Evolutionary conservation across 2,329 filamentous ascomycete genomes (phyloP), one percentile per base, ranked within the genome.

Genomic region (Xylaria digitata): DNA sequence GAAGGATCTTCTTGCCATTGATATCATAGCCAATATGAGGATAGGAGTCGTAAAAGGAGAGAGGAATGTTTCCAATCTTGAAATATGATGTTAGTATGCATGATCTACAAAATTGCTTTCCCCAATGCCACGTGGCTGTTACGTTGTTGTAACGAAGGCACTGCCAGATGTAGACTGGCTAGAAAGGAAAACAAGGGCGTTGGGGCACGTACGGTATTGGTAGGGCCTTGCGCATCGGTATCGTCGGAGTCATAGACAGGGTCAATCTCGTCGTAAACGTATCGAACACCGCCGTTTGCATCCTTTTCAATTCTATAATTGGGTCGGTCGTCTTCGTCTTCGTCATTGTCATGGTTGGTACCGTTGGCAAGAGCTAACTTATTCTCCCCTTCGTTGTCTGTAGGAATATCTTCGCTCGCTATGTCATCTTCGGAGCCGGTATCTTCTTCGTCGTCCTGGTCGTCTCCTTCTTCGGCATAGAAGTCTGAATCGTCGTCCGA

Each of bases 1-100:
- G 91, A 90, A 97, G 92, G 71, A 99, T 97, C 80, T 92, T 96
- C 86, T 96, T 97, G 79, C 96, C 96, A 79, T 99, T 97, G 82
- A 99, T 98, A 75, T 97, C 93, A 81, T 99, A 99, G 66, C 96
- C 96, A 77, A 99, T 97, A 78, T 99, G 96, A 57, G 96, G 96
- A 78, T 97, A 99, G 42, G 93, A 92, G 79, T 99, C 96, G 83
- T 99, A 99, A 81, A 97, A 98, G 2, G 92, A 91, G 56, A 98
- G 83, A 5, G 94, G 93, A 67, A 99, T 99, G 77, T 98, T 86
- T 72, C 96, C 96, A 75, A 99, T 97, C 0, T 72, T 55, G 9
- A 59, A 15, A 40, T 8, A 9, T 26, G 3, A 1, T 53, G 52
- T 71, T 32, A 71, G 69, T 23, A 53, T 6, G 9, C 3, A 50